Conservation (phyloP, 768 basidiomycete genomes). For the Suillus bovinus region DNA sequence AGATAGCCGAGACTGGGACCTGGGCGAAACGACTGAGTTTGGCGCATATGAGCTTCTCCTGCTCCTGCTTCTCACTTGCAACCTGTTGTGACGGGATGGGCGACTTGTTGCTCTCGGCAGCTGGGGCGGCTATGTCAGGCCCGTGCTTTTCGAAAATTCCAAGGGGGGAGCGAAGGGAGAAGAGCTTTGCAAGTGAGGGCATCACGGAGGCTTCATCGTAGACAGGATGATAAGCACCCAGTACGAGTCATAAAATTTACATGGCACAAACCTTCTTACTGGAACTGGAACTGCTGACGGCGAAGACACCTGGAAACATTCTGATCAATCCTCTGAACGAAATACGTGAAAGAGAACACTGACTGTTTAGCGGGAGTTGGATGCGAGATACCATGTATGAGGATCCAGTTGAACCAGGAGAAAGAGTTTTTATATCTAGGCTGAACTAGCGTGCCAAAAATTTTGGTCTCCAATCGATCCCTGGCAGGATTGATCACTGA, state of each 20-base stretch:
- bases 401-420: not conserved
- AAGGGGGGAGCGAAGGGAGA: not conserved
- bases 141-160: constrained; percentile 1
- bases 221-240: not conserved
- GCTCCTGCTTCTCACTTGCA: not conserved
- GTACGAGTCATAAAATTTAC: not conserved
- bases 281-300: not conserved
- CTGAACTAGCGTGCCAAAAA: not conserved
- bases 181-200: not conserved
- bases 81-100: not conserved
- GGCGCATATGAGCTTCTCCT: not conserved
- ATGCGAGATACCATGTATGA: constrained; percentile 1
- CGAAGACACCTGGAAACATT: not conserved
- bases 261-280: not conserved
- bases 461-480: not conserved
- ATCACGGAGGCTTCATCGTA: constrained; percentile 5
- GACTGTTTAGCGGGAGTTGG: not conserved
- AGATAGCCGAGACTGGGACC: constrained; percentile 24
- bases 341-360: not conserved
- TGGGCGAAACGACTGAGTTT: constrained; percentile 29
- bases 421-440: not conserved
- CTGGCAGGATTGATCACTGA: not conserved
- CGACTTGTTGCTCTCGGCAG: not conserved
- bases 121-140: not conserved
- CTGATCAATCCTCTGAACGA: not conserved